phyloP scores from a whole-genome alignment of 148 eudicot species.

The Tetragonia tetragonoides region DNA sequence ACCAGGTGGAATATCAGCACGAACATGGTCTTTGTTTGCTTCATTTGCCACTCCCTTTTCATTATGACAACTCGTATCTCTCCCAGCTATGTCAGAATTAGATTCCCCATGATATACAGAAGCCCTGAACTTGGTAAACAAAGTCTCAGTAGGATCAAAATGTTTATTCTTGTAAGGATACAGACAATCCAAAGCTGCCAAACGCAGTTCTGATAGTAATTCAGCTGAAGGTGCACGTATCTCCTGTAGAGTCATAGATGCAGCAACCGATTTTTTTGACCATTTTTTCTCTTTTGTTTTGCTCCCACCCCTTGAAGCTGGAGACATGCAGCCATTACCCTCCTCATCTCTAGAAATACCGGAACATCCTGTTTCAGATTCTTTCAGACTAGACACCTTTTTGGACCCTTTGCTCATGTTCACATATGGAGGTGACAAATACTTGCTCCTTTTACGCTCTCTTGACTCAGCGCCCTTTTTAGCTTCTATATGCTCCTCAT shows the following conservation, averaged over 20 bases:
- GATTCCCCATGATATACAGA: slow-evolving; percentile 34
- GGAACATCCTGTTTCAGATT: slow-evolving; percentile 29
- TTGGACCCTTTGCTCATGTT: slow-evolving; percentile 27
- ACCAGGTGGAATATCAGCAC: slow-evolving; percentile 6
- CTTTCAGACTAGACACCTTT: slow-evolving; percentile 23
- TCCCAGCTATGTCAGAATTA: slow-evolving; percentile 22
- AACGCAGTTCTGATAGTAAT: slow-evolving; percentile 56
- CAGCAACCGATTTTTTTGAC: slow-evolving; percentile 31
- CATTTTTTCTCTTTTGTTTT: slow-evolving; percentile 31
- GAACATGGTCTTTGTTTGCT: not conserved
- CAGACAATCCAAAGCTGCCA: slow-evolving; percentile 49
- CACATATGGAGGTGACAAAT: slow-evolving; percentile 59
- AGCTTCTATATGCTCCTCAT: slow-evolving; percentile 27
- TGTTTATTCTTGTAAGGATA: slow-evolving; percentile 31
- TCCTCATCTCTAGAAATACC: slow-evolving; percentile 20
- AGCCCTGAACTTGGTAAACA: slow-evolving; percentile 49
- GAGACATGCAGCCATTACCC: slow-evolving; percentile 12
- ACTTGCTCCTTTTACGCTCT: slow-evolving; percentile 77
- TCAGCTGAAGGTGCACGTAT: slow-evolving; percentile 44
- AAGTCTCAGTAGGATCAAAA: slow-evolving; percentile 41
- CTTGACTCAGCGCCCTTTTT: slow-evolving; percentile 42
- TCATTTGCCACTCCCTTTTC: slow-evolving; percentile 14
- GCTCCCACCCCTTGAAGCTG: slow-evolving; percentile 25
- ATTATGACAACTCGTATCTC: slow-evolving; percentile 9
- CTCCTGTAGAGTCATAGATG: slow-evolving; percentile 19